A percentile compares a stretch with the other conserved stretches of the same genome.
Evolutionary conservation across 2,329 filamentous ascomycete species (phyloP).

Genomic region (Fusarium neocosmosporiellum): DNA sequence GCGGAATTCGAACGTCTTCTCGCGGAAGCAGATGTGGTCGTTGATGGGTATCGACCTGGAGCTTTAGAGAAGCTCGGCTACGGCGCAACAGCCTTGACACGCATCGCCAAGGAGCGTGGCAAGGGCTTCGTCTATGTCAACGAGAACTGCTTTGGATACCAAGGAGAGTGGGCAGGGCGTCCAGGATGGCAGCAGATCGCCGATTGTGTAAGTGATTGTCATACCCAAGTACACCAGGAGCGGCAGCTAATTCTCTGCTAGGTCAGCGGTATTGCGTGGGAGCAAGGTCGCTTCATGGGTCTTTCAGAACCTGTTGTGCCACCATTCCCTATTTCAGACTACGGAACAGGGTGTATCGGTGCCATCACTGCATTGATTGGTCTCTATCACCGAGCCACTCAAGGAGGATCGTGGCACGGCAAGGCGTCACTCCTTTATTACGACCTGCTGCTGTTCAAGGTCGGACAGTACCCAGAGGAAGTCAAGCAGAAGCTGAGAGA

Average conservation of each 20-base stretch:
- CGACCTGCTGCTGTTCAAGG: conserved; percentile 71
- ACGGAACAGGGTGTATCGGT: conserved; percentile 78
- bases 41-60: conserved; percentile 76
- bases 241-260: conserved; percentile 33
- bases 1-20: conserved; percentile 68
- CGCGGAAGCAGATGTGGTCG: conserved; percentile 71
- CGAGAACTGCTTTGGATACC: conserved; percentile 77
- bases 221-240: neutral
- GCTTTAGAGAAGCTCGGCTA: conserved; percentile 73
- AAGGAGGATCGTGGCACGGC: conserved; percentile 74
- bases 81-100: conserved; percentile 63
- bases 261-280: conserved; percentile 69
- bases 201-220: conserved; percentile 61
- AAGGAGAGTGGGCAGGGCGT: conserved; percentile 68
- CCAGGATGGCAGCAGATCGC: conserved; percentile 80
- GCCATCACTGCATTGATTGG: conserved; percentile 74
- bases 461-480: conserved; percentile 65
- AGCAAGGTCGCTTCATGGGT: conserved; percentile 72
- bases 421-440: conserved; percentile 75
- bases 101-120: conserved; percentile 63
- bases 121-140: conserved; percentile 75
- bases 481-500: conserved; percentile 64
- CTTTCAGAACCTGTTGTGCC: conserved; percentile 73
- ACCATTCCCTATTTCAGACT: conserved; percentile 72
- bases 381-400: conserved; percentile 69